Conservation (phyloP, 179 eudicot species). For the Silene noctiflora region DNA sequence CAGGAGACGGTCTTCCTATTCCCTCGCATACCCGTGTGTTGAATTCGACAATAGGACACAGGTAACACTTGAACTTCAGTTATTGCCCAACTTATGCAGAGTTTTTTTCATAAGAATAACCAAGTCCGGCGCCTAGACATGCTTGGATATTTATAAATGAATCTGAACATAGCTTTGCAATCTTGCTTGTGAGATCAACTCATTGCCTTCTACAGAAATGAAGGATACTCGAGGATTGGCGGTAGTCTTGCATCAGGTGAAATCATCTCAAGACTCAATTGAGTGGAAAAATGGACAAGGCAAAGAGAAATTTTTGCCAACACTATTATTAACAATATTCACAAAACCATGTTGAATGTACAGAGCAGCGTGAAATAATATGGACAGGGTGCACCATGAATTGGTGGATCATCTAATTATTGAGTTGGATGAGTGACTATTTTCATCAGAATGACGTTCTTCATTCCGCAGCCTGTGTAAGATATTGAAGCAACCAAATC, state of each 20-base stretch:
- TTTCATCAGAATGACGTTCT: not conserved
- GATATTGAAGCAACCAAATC: conserved; percentile 15
- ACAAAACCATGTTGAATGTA: conserved; percentile 1
- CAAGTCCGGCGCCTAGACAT: too few species aligned
- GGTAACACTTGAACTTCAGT: too few species aligned
- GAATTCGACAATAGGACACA: too few species aligned
- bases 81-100: too few species aligned
- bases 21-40: too few species aligned
- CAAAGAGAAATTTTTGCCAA: not conserved
- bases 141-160: too few species aligned
- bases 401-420: conserved; percentile 7
- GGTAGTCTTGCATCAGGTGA: not conserved
- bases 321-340: not conserved
- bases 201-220: not conserved
- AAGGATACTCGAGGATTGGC: not conserved
- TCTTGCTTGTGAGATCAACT: not conserved
- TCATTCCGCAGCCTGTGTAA: conserved; percentile 1
- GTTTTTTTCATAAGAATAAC: too few species aligned
- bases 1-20: not conserved
- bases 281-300: not conserved
- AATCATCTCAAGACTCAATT: not conserved
- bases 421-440: conserved; percentile 15
- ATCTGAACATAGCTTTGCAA: too few species aligned
- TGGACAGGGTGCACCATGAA: not conserved
- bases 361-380: conserved; percentile 1